These are phyloP conservation scores for Sphaceloma murrayae DNA, from an alignment of 2,329 filamentous ascomycete genomes.

Conservation along the genomic window DNA sequence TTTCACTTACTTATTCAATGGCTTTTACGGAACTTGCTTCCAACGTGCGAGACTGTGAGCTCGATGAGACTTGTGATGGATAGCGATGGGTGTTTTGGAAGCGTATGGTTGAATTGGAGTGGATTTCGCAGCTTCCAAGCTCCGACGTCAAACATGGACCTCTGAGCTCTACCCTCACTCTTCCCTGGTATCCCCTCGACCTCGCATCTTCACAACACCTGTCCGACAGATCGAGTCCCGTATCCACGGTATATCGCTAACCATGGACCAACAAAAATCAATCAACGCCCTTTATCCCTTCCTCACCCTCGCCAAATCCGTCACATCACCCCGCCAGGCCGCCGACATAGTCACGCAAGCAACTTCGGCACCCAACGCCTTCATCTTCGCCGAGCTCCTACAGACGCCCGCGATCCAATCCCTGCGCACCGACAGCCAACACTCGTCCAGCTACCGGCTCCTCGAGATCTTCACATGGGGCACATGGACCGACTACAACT, in stretches of 20 bases:
- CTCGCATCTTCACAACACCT: neutral
- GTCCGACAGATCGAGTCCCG: too few species aligned
- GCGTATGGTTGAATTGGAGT: too few species aligned
- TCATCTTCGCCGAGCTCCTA: conserved; percentile 89
- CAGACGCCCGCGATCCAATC: conserved; percentile 68
- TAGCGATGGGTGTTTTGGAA: too few species aligned
- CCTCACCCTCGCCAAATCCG: conserved; percentile 76
- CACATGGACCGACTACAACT: conserved; percentile 69
- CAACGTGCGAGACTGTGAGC: too few species aligned
- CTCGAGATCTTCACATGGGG: conserved; percentile 90
- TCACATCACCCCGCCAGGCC: conserved; percentile 71
- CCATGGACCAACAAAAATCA: conserved; percentile 61
- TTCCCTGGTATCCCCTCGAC: too few species aligned
- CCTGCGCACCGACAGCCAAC: conserved; percentile 55
- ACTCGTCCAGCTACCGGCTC: conserved; percentile 54
- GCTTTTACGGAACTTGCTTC: too few species aligned
- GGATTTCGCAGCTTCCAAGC: too few species aligned
- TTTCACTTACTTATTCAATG: too few species aligned
- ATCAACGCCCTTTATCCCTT: conserved; percentile 68
- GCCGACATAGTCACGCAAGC: conserved; percentile 80
- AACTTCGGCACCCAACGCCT: conserved; percentile 82
- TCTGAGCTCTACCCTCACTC: neutral
- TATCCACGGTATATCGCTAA: too few species aligned
- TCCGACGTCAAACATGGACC: too few species aligned
- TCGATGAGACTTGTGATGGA: too few species aligned